Conservation (phyloP, 2,329 filamentous ascomycete genomes). For the Xylaria sp. region DNA sequence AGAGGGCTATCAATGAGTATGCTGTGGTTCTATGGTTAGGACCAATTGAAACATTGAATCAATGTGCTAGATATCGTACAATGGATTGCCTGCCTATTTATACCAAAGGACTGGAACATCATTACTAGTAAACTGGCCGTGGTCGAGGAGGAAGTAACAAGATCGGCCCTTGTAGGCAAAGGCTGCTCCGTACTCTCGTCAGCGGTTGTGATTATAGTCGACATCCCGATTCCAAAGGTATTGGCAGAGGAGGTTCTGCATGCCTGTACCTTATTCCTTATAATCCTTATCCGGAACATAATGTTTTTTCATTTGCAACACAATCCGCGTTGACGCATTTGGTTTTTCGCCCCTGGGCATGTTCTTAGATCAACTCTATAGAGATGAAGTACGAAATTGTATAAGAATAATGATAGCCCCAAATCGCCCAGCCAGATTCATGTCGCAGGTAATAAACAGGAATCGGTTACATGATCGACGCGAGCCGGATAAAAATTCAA, state of each 20-base stretch:
- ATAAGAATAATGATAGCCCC: neutral
- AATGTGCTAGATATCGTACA: slow-evolving; percentile 11
- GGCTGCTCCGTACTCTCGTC: slow-evolving; percentile 15
- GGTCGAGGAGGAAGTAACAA: slow-evolving; percentile 32
- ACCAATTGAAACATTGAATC: neutral
- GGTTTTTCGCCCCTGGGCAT: neutral
- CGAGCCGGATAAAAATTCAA: too few species aligned
- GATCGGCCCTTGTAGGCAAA: slow-evolving; percentile 25
- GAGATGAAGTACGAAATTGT: neutral
- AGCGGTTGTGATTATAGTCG: slow-evolving; percentile 23
- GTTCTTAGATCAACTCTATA: neutral
- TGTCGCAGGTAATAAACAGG: too few species aligned
- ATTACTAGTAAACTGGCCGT: slow-evolving; percentile 21
- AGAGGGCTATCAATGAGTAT: slow-evolving; percentile 1
- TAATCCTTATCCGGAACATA: slow-evolving; percentile 29
- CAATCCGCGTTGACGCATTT: slow-evolving; percentile 10
- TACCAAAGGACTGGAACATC: slow-evolving; percentile 29
- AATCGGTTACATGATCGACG: too few species aligned
- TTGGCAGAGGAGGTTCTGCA: slow-evolving; percentile 30
- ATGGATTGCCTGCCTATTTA: slow-evolving; percentile 28
- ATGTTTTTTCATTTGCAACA: slow-evolving; percentile 30
- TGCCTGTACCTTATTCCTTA: slow-evolving; percentile 22
- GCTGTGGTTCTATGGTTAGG: slow-evolving; percentile 1
- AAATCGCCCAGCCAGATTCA: too few species aligned
- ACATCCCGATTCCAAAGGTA: slow-evolving; percentile 31